A percentile compares a stretch with the other conserved stretches of the same genome.
phyloP scores from a whole-genome alignment of 208 protist species.

The Leishmania major region DNA sequence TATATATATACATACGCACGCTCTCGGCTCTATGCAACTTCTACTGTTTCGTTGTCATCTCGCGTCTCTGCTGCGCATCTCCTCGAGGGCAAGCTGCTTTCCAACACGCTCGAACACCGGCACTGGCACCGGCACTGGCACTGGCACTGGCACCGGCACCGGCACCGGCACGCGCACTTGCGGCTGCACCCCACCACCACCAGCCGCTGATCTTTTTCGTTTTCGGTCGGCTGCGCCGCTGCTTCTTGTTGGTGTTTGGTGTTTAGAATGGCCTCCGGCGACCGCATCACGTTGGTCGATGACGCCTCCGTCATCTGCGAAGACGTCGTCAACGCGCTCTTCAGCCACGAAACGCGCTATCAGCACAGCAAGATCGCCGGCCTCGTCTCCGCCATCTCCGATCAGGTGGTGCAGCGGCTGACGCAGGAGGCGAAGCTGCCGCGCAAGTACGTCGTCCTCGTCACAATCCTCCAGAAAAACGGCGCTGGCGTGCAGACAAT shows the following conservation, averaged over 20 bases:
- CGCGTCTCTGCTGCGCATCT: background rate
- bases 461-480: slow-evolving; percentile 88
- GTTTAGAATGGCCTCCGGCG: slow-evolving; percentile 16
- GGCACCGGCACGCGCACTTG: too few species aligned
- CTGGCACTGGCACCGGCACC: too few species aligned
- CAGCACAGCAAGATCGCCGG: slow-evolving; percentile 65
- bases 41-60: background rate
- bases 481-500: slow-evolving; percentile 86
- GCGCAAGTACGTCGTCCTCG: slow-evolving; percentile 90
- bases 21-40: background rate
- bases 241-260: too few species aligned
- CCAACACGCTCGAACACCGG: background rate
- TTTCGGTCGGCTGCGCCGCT: too few species aligned
- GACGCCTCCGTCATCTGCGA: slow-evolving; percentile 79
- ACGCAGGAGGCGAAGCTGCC: slow-evolving; percentile 86
- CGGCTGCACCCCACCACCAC: background rate
- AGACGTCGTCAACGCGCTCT: slow-evolving; percentile 65
- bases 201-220: background rate
- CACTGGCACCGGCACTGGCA: too few species aligned
- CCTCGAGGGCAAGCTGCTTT: background rate
- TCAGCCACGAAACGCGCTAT: slow-evolving; percentile 71
- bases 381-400: slow-evolving; percentile 69
- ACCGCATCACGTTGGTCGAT: slow-evolving; percentile 80
- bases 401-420: slow-evolving; percentile 77
- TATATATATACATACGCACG: too few species aligned